Evolutionary conservation across 2,329 filamentous ascomycete genomes (phyloP).

Genomic region (Phialophora macrospora): DNA sequence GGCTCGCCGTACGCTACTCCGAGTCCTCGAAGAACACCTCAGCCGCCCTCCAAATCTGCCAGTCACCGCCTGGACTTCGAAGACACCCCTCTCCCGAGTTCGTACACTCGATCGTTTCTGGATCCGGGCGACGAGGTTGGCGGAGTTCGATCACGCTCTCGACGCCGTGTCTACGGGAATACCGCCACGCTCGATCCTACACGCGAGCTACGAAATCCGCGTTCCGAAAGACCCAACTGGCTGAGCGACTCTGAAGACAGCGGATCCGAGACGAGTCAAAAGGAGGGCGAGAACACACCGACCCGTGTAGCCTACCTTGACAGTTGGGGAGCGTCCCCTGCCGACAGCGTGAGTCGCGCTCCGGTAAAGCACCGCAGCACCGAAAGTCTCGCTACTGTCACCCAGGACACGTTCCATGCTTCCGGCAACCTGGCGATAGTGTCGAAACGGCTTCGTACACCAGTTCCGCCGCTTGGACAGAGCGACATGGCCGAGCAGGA

Average conservation of each 20-base stretch:
- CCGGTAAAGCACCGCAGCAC: constrained; percentile 21
- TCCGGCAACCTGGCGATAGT: constrained; percentile 19
- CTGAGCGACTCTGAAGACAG: constrained; percentile 73
- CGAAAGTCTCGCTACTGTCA: constrained; percentile 38
- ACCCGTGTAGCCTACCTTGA: constrained; percentile 29
- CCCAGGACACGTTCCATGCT: constrained; percentile 39
- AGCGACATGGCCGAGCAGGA: constrained; percentile 22
- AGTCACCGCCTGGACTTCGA: constrained; percentile 53
- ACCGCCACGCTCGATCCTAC: constrained; percentile 10
- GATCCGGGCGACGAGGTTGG: constrained; percentile 12
- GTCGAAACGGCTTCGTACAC: constrained; percentile 17
- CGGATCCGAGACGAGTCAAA: constrained; percentile 74
- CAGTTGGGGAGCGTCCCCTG: constrained; percentile 30
- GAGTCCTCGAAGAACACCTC: constrained; percentile 52
- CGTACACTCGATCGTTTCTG: neutral
- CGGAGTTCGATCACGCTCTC: neutral
- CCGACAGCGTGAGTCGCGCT: constrained; percentile 1
- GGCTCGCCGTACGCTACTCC: constrained; percentile 83
- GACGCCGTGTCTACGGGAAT: constrained; percentile 3
- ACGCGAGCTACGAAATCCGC: constrained; percentile 24
- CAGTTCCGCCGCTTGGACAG: constrained; percentile 15
- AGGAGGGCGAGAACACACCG: constrained; percentile 31
- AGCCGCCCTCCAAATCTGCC: constrained; percentile 42
- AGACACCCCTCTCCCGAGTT: constrained; percentile 39
- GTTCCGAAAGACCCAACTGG: constrained; percentile 76